These are phyloP conservation scores for Fusarium nodosum DNA, from an alignment of 2,329 filamentous ascomycete genomes.

Conservation along the genomic window DNA sequence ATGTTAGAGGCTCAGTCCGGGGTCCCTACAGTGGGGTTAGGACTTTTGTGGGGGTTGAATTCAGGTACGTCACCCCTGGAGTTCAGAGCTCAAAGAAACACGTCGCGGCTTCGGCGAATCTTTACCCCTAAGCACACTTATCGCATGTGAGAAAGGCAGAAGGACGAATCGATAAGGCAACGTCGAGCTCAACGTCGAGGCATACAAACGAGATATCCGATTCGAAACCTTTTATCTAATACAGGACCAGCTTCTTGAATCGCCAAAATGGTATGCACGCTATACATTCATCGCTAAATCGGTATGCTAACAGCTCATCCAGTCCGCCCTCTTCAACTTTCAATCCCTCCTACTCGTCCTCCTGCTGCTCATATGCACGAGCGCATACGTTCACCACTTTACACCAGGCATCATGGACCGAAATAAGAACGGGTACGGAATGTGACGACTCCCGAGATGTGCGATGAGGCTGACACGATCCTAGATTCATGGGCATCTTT, in stretches of 20 bases:
- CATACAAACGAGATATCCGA: background rate
- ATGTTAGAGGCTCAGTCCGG: conserved; percentile 35
- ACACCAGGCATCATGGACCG: conserved; percentile 91
- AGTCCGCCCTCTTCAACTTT: conserved; percentile 99
- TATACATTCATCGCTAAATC: background rate
- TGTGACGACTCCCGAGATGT: conserved; percentile 4
- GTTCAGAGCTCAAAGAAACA: conserved; percentile 3
- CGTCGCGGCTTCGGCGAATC: conserved; percentile 54
- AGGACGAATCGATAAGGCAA: conserved; percentile 21
- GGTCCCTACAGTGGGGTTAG: conserved; percentile 37
- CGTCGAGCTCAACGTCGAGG: conserved; percentile 12
- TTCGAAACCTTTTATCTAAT: background rate
- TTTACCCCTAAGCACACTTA: conserved; percentile 55
- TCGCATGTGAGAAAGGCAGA: conserved; percentile 41
- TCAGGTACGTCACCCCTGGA: conserved; percentile 41
- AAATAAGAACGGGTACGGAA: conserved; percentile 86
- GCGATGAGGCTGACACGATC: conserved; percentile 30
- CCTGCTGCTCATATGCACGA: conserved; percentile 95
- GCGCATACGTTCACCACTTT: conserved; percentile 91
- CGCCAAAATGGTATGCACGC: conserved; percentile 49
- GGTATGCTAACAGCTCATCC: conserved; percentile 34
- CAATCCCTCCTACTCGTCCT: conserved; percentile 95
- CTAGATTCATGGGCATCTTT: conserved; percentile 84
- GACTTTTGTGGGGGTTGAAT: conserved; percentile 42
- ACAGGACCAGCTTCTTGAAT: conserved; percentile 3